phyloP scores from a whole-genome alignment of 2,329 filamentous ascomycete species.

The Phyllosticta citrichinensis region DNA sequence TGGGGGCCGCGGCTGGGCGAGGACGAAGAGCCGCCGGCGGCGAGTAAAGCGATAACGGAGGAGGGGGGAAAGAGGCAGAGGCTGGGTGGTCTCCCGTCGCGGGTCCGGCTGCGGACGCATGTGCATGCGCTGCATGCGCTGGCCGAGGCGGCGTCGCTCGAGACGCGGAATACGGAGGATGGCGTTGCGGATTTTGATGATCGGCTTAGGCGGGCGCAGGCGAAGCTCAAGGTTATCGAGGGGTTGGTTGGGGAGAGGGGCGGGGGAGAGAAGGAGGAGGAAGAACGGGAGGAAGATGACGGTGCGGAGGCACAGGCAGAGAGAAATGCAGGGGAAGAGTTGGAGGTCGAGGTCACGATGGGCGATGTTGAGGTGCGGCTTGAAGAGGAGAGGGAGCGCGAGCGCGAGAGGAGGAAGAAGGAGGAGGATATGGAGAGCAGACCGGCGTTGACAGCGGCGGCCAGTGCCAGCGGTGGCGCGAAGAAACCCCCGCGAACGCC shows the following conservation, averaged over 20 bases:
- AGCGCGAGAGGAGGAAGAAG: background rate
- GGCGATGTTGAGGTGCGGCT: background rate
- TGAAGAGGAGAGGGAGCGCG: background rate
- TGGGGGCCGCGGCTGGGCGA: constrained; percentile 64
- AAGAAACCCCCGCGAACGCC: background rate
- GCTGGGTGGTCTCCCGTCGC: constrained; percentile 33
- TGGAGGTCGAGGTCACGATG: background rate
- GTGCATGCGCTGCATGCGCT: constrained; percentile 64
- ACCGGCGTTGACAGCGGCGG: too few species aligned
- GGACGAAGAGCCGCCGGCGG: background rate
- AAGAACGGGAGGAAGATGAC: constrained; percentile 10
- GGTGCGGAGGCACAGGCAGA: background rate
- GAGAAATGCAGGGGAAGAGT: background rate
- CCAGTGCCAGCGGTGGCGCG: background rate
- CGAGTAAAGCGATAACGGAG: too few species aligned
- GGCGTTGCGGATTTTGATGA: constrained; percentile 89
- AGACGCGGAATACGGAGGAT: constrained; percentile 76
- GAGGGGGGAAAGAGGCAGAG: background rate
- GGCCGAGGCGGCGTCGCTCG: constrained; percentile 66
- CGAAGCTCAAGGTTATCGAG: constrained; percentile 78
- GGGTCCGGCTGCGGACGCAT: constrained; percentile 65
- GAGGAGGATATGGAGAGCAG: background rate
- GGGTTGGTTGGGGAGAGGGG: constrained; percentile 40
- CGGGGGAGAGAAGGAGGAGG: constrained; percentile 10
- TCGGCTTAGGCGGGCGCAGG: constrained; percentile 68